Evolutionary conservation across 352 stramenopile genomes (phyloP), one percentile per base, ranked within the genome.

Genomic region (Pythium sukuiense): DNA sequence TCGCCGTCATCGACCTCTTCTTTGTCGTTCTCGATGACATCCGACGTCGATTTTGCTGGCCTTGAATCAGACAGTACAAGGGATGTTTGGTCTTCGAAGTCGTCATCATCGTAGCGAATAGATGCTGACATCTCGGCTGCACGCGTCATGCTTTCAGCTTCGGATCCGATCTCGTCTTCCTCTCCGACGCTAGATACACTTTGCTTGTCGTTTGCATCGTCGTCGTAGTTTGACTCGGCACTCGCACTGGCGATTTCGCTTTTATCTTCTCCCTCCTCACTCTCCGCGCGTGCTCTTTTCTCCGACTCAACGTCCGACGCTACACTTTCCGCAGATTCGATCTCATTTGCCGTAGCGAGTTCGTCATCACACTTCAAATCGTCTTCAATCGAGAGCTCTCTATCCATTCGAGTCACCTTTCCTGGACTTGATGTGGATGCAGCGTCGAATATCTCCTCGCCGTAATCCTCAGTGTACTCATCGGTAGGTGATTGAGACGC

Each of bases 381-480:
- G 3, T 39, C 60, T 4, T 53, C 29, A 9, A n/a, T 14, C 7
- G 45, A 52, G 2, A 29, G 6, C 8, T 52, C 45, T 4, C 3
- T 20, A 52, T 16, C 45, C 2, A 52, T 29, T 16, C 20, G 45
- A 30, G 9, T 52, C n/a, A 52, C 20, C 30, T 52, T 52, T 8
- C 18, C 45, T 13, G 54, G 30, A 13, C 53, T 50, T 6, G 53
- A 60, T 18, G 29, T 20, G 1, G 63, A 65, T 1, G 73, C 67
- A 1, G 64, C 49, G 39, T 87, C 77, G 45, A 88, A 88, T 11
- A 61, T 69, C 3, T 88, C 78, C 29, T 80, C 73, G 24, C 64
- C 72, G 41, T 77, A 70, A 1, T 74, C 71, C 41, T 73, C 69
- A 3, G 43, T 55, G 3, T 57, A 14, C 6, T 74, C 45, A 5